Evolutionary conservation across 2,329 filamentous ascomycete genomes (phyloP).

Genomic region (Lojkania enalia): DNA sequence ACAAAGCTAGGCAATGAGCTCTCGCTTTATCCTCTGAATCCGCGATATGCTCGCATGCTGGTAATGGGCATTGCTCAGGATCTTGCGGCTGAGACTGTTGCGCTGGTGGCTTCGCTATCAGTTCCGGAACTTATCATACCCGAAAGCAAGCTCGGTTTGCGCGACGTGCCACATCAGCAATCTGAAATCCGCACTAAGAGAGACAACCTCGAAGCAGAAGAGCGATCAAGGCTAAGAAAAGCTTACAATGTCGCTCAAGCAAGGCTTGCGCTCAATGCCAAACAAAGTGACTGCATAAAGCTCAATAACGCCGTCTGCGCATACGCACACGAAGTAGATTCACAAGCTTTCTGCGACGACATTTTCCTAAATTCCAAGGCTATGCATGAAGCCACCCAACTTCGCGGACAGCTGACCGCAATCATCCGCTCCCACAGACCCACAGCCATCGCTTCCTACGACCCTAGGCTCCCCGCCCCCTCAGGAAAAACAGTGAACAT

Average conservation of each 20-base stretch:
- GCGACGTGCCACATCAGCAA: conserved; percentile 50
- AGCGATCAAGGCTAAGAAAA: conserved; percentile 66
- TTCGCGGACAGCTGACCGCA: conserved; percentile 79
- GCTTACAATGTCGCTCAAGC: conserved; percentile 73
- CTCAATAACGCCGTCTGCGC: conserved; percentile 85
- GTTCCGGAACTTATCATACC: conserved; percentile 86
- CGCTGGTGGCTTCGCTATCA: conserved; percentile 84
- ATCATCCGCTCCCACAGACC: conserved; percentile 77
- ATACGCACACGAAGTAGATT: conserved; percentile 58
- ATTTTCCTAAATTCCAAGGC: conserved; percentile 89
- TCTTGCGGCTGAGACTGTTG: conserved; percentile 83
- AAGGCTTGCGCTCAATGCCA: conserved; percentile 74
- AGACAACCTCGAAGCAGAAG: conserved; percentile 72
- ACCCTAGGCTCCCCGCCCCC: conserved; percentile 59
- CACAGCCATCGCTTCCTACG: conserved; percentile 41
- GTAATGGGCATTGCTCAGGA: conserved; percentile 80
- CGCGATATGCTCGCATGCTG: conserved; percentile 90
- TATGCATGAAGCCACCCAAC: conserved; percentile 81
- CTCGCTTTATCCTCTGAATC: conserved; percentile 86
- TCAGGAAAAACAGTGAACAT: conserved; percentile 70
- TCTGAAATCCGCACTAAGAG: conserved; percentile 60
- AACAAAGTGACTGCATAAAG: conserved; percentile 85
- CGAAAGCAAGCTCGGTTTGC: conserved; percentile 73
- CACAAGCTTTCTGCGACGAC: conserved; percentile 73
- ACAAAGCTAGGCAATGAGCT: conserved; percentile 80